phyloP scores from a whole-genome alignment of 768 basidiomycete genomes.

The Kwoniella sp. region DNA sequence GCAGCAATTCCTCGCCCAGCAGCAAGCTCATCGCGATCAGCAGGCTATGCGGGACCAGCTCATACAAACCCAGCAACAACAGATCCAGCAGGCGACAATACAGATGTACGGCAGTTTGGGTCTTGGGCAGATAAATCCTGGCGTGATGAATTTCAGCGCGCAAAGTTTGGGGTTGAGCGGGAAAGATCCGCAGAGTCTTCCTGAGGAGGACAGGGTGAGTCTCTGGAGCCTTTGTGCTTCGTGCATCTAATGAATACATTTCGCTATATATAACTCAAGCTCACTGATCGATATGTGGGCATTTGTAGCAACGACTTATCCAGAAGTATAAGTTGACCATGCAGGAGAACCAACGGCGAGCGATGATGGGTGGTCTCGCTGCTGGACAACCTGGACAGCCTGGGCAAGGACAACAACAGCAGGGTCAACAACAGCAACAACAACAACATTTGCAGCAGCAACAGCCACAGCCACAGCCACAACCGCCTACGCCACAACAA shows the following conservation, averaged over 20 bases:
- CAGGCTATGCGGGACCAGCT: constrained; percentile 31
- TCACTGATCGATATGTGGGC: background rate
- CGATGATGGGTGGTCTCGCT: constrained; percentile 30
- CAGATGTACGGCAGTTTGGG: constrained; percentile 43
- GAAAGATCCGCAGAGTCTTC: constrained; percentile 35
- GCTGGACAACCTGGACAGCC: constrained; percentile 23
- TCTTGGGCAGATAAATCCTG: constrained; percentile 39
- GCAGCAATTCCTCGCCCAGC: constrained; percentile 17
- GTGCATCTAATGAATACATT: too few species aligned
- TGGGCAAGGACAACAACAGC: constrained; percentile 7
- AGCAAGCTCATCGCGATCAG: constrained; percentile 27
- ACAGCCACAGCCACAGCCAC: constrained; percentile 17
- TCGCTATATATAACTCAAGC: background rate
- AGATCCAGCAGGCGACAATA: constrained; percentile 35
- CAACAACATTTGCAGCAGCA: constrained; percentile 26
- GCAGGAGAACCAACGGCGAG: constrained; percentile 38
- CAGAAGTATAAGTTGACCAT: constrained; percentile 31
- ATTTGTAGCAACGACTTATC: constrained; percentile 37
- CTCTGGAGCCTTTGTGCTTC: too few species aligned
- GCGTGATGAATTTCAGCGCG: constrained; percentile 39
- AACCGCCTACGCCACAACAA: constrained; percentile 17
- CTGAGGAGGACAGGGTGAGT: constrained; percentile 46
- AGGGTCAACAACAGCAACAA: constrained; percentile 22
- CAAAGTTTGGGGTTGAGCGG: constrained; percentile 40
- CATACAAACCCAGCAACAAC: constrained; percentile 27